These are phyloP conservation scores for Ambrosia hybrid DNA, from an alignment of 140 eudicot species.

Conservation along the genomic window DNA sequence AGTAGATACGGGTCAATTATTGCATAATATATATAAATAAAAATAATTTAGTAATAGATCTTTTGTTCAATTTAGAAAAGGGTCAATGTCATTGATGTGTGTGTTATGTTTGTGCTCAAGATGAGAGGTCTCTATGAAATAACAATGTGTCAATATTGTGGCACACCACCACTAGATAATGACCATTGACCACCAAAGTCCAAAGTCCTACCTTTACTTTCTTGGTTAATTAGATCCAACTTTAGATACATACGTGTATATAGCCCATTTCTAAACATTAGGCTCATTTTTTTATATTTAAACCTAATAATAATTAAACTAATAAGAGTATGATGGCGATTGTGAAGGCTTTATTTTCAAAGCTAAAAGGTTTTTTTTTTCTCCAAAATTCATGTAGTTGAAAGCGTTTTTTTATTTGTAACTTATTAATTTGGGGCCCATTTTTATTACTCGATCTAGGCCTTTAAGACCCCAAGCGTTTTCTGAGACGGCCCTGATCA, in stretches of 20 bases:
- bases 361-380: too few species aligned
- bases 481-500: too few species aligned
- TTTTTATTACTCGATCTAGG: too few species aligned
- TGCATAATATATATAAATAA: background rate
- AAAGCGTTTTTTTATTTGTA: too few species aligned
- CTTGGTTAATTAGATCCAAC: background rate
- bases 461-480: too few species aligned
- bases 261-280: too few species aligned
- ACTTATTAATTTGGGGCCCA: too few species aligned
- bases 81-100: background rate
- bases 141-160: background rate
- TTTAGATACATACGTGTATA: background rate
- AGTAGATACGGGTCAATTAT: background rate
- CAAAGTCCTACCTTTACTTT: background rate
- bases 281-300: too few species aligned
- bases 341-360: too few species aligned
- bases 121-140: conserved; percentile 4
- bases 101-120: background rate
- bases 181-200: background rate
- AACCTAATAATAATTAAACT: too few species aligned
- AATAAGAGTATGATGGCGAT: too few species aligned
- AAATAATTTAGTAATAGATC: background rate
- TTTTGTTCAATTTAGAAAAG: background rate
- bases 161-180: background rate
- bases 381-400: too few species aligned